Evolutionary conservation across 345 rosid genomes (phyloP), one percentile per base, ranked within the genome.

Genomic region (Salix udensis): DNA sequence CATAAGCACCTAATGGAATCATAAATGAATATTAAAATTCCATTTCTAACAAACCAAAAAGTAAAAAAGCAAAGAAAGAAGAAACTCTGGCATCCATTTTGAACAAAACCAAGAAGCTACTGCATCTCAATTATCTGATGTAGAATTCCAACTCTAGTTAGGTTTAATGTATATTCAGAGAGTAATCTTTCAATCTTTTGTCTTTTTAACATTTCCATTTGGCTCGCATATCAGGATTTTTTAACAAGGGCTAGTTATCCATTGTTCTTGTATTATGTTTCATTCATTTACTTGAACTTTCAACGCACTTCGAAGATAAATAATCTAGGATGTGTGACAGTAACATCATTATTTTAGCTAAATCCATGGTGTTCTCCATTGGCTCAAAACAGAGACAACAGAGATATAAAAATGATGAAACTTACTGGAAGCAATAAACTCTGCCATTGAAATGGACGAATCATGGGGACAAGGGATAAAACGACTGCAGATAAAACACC

Each of bases 401-500:
- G 75, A 31, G 24, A 46, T 30, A 36, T 31, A 71, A 79, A 70
- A 50, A 60, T 58, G 76, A 69, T 37, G 53, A 64, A 79, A 78
- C 95, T 88, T 85, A 96, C 99, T 28, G 98, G 99, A 84, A 96
- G 93, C 76, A 94, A 85, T 82, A 96, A 85, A 85, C 98, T 94
- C 87, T 96, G 99, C 99, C 99, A 96, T 76, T 91, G 94, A 89
- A 93, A 96, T 36, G 99, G 99, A 15, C 88, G 88, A 85, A 94
- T 96, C 88, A 96, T 80, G 71, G 99, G 97, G 80, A 88, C 82
- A 75, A 94, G 85, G 77, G 99, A 96, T 70, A 94, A 81, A 68
- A 91, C 95, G 64, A 86, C 76, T 78, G 99, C 97, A 48, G 99
- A 94, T 74, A 96, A 81, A 80, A 96, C 87, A 84, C 99, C 99